A percentile compares a stretch with the other conserved stretches of the same genome.
phyloP scores from a whole-genome alignment of 192 early-diverging fungal species.

The Mortierella alpina region DNA sequence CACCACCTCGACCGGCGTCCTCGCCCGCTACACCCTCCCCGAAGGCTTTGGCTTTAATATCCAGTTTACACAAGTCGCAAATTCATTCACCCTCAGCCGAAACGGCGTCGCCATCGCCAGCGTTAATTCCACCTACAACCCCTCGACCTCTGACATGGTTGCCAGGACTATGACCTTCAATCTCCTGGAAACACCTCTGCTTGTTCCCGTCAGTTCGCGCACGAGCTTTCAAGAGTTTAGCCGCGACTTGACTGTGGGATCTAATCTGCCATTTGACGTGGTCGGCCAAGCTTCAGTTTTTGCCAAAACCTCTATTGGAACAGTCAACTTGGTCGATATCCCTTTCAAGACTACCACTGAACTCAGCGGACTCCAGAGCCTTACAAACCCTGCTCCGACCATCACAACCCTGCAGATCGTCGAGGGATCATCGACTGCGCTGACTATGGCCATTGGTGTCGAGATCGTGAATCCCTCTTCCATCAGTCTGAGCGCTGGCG shows the following conservation, averaged over 20 bases:
- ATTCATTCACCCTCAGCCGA: conserved; percentile 36
- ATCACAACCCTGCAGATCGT: conserved; percentile 56
- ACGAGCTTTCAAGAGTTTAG: conserved; percentile 19
- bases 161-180: conserved; percentile 53
- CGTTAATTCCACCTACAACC: conserved; percentile 42
- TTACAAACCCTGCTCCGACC: conserved; percentile 50
- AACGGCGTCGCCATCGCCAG: conserved; percentile 44
- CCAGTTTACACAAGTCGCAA: conserved; percentile 33
- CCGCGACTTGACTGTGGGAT: conserved; percentile 43
- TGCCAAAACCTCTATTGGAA: conserved; percentile 57
- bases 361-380: conserved; percentile 57
- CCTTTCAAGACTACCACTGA: conserved; percentile 53
- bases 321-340: conserved; percentile 47
- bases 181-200: conserved; percentile 41
- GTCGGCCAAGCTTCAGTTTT: conserved; percentile 49
- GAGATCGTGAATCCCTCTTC: conserved; percentile 58
- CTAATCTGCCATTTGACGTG: conserved; percentile 40
- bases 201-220: conserved; percentile 14
- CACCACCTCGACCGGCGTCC: conserved; percentile 45
- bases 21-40: conserved; percentile 58
- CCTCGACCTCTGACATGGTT: conserved; percentile 46
- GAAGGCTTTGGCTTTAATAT: conserved; percentile 64
- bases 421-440: conserved; percentile 46
- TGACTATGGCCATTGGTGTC: conserved; percentile 53
- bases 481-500: conserved; percentile 54